Evolutionary conservation across 1,284 basidiomycete species (phyloP), one percentile per base, ranked within the genome.

Genomic region (Mycena citricolor): DNA sequence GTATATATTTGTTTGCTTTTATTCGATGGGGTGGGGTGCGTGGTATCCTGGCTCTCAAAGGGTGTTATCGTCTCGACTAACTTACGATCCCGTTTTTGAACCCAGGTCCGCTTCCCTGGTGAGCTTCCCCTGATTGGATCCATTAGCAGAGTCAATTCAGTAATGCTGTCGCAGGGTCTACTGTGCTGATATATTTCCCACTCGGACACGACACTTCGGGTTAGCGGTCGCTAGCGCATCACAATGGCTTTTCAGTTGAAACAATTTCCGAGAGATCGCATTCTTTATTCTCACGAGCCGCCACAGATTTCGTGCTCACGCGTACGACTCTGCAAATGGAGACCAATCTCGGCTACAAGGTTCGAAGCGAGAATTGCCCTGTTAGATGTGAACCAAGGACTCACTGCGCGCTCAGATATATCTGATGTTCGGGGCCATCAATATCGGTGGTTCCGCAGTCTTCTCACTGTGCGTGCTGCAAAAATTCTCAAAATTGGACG

Each of bases 171-270:
- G 22, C 13, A 49, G 47, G 51, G 80, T 88, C 5, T 87, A 87
- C 55, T 79, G 80, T 17, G 71, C 85, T 11, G 89, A 91, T 62
- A 89, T 91, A 59, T 91, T 91, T 76, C 86, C 83, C 21, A 91
- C 86, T 28, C 69, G 86, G 32, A 90, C 87, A 8, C 72, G 88
- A 44, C 83, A 88, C 58, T 88, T 83, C 56, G 89, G 89, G 36
- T 69, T 90, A 32, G 78, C 83, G 1, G 66, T 79, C 2, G 88
- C 83, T 1, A 81, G 81, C 38, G 76, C 77, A 8, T 76, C 83
- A 2, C 88, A 90, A 52, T 91, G 88, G 86, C 65, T 90, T 3
- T 90, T 78, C 76, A 90, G 82, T 83, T n/a, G n/a, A n/a, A n/a
- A n/a, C n/a, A n/a, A n/a, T n/a, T n/a, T n/a, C n/a, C n/a, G n/a